These are phyloP conservation scores for Colletotrichum sp. DNA, from an alignment of 2,329 filamentous ascomycete genomes.

Conservation along the genomic window DNA sequence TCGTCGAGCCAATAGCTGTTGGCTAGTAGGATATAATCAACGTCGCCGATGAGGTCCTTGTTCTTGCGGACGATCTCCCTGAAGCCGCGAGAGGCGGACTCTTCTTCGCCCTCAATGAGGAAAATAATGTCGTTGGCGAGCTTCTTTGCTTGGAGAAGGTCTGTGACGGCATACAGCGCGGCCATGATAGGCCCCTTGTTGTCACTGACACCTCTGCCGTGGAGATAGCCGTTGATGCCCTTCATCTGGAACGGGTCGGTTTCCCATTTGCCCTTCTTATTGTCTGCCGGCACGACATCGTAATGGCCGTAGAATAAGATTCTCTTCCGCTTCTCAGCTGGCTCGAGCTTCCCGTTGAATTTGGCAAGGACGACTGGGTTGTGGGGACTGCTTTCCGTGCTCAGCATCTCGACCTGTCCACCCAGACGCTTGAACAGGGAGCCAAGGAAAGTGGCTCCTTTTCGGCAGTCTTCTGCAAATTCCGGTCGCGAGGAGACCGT, in stretches of 20 bases:
- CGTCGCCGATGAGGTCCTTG: slow-evolving; percentile 83
- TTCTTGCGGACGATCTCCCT: slow-evolving; percentile 79
- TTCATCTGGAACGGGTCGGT: slow-evolving; percentile 89
- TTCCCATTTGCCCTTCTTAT: slow-evolving; percentile 81
- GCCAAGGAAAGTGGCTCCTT: slow-evolving; percentile 89
- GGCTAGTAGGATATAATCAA: slow-evolving; percentile 93
- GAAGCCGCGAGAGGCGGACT: slow-evolving; percentile 91
- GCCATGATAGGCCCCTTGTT: slow-evolving; percentile 97
- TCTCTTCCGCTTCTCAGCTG: slow-evolving; percentile 73
- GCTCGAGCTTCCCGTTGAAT: slow-evolving; percentile 77
- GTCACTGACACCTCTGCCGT: slow-evolving; percentile 94
- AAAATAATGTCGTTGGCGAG: slow-evolving; percentile 91
- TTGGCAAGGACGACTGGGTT: slow-evolving; percentile 95
- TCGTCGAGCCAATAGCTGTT: slow-evolving; percentile 99
- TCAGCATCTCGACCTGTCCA: slow-evolving; percentile 88
- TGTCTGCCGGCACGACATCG: slow-evolving; percentile 91
- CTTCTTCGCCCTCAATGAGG: slow-evolving; percentile 95
- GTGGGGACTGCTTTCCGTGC: slow-evolving; percentile 71
- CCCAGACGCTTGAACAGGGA: slow-evolving; percentile 92
- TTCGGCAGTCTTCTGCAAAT: slow-evolving; percentile 88
- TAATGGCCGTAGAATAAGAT: slow-evolving; percentile 98
- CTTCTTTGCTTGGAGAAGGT: slow-evolving; percentile 82
- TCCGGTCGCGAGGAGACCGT: slow-evolving; percentile 88
- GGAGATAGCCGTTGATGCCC: slow-evolving; percentile 89
- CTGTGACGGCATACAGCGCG: slow-evolving; percentile 90